phyloP scores from a whole-genome alignment of 148 eudicot species.

The Cornus suecica region DNA sequence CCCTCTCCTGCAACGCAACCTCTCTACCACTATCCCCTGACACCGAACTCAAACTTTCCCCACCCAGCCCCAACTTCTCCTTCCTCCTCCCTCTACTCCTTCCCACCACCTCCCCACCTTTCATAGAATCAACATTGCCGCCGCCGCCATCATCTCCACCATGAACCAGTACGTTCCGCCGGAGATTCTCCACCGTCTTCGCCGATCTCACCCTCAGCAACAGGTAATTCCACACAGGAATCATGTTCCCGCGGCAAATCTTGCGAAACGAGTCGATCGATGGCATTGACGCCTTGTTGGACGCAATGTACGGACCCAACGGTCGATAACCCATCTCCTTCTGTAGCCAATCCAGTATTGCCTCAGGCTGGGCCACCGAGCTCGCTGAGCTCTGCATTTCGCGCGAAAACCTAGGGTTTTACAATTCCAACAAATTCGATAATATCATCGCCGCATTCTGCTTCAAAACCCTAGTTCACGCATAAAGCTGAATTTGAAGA shows the following conservation, averaged over 20 bases:
- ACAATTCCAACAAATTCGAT: not conserved
- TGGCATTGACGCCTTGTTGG: conserved; percentile 50
- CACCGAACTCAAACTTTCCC: conserved; percentile 12
- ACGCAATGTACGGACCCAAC: conserved; percentile 45
- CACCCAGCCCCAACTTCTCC: conserved; percentile 24
- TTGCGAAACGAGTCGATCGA: conserved; percentile 64
- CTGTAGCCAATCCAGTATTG: conserved; percentile 83
- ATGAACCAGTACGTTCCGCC: conserved; percentile 74
- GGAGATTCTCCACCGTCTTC: conserved; percentile 79
- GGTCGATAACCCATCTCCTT: conserved; percentile 93
- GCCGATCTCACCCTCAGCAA: conserved; percentile 83
- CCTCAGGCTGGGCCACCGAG: conserved; percentile 71
- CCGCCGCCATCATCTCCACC: conserved; percentile 32
- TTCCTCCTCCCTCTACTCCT: conserved; percentile 37
- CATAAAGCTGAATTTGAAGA: not conserved
- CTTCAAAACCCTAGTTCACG: not conserved
- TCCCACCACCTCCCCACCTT: conserved; percentile 15
- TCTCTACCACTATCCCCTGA: conserved; percentile 42
- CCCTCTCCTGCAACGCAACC: conserved; percentile 72
- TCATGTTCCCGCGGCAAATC: conserved; percentile 93
- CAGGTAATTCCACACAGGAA: conserved; percentile 83
- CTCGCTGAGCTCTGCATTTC: conserved; percentile 57
- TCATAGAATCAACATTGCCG: not conserved
- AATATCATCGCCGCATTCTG: conserved; percentile 7
- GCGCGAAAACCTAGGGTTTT: conserved; percentile 17